Evolutionary conservation across 257 asterid species (phyloP).

Genomic region (Coffea canephora): DNA sequence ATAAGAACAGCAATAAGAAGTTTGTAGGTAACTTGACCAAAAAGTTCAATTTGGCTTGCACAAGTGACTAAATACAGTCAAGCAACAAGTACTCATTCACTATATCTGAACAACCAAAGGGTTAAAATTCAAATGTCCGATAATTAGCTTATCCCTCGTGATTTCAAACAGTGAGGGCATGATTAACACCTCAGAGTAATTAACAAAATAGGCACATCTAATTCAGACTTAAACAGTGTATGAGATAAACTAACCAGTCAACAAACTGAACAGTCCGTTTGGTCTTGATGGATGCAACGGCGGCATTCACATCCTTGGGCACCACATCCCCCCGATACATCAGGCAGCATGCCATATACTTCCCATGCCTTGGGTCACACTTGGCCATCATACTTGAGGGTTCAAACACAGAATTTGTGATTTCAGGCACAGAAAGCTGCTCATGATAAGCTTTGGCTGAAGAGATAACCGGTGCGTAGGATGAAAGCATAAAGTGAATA

Average conservation of each 20-base stretch:
- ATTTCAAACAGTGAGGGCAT: background rate
- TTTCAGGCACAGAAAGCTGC: slow-evolving; percentile 20
- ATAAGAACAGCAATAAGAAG: background rate
- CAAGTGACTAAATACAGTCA: background rate
- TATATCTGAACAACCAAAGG: background rate
- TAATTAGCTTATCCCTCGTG: background rate
- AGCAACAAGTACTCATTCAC: background rate
- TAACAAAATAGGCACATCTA: background rate
- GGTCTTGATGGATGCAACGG: slow-evolving; percentile 20
- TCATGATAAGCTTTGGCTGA: slow-evolving; percentile 24
- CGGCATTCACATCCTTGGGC: slow-evolving; percentile 25
- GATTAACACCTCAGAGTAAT: background rate
- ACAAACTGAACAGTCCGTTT: slow-evolving; percentile 21
- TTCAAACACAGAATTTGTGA: slow-evolving; percentile 20
- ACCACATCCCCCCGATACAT: slow-evolving; percentile 24
- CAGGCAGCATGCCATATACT: slow-evolving; percentile 24
- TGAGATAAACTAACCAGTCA: slow-evolving; percentile 16
- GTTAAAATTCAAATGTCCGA: background rate
- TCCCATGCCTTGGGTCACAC: slow-evolving; percentile 24
- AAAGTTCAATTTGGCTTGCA: background rate
- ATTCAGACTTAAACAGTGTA: background rate
- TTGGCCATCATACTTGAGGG: slow-evolving; percentile 24
- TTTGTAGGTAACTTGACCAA: background rate
- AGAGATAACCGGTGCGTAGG: slow-evolving; percentile 24
- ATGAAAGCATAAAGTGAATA: slow-evolving; percentile 25